Evolutionary conservation across 2,329 filamentous ascomycete species (phyloP).

Genomic region (Myotisia sp.): DNA sequence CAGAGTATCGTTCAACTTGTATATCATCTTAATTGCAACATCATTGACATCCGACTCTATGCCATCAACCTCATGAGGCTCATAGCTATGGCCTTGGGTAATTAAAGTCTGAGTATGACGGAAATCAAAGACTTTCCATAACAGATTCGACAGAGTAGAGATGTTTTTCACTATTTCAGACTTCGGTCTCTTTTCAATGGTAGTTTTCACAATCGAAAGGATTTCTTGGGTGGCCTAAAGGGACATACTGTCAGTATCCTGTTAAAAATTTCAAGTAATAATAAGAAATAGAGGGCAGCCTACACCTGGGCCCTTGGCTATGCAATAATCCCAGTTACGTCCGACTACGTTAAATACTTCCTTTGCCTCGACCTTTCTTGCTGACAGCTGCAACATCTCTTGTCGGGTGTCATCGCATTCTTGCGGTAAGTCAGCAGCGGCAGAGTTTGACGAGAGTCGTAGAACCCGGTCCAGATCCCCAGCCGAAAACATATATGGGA

Average conservation of each 20-base stretch:
- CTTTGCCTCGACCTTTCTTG: constrained; percentile 62
- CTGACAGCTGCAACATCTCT: constrained; percentile 58
- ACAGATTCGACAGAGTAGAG: constrained; percentile 47
- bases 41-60: constrained; percentile 55
- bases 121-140: constrained; percentile 41
- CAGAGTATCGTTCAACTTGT: constrained; percentile 86
- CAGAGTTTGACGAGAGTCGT: constrained; percentile 56
- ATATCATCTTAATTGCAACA: constrained; percentile 73
- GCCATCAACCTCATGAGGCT: constrained; percentile 36
- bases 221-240: constrained; percentile 51
- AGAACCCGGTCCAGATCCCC: constrained; percentile 60
- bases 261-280: too few relatives aligned
- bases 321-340: constrained; percentile 55
- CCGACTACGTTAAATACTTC: constrained; percentile 61
- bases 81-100: constrained; percentile 24
- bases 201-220: constrained; percentile 53
- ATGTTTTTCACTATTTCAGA: constrained; percentile 62
- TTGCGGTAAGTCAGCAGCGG: constrained; percentile 45
- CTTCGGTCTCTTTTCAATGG: constrained; percentile 68
- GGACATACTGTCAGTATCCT: constrained; percentile 12
- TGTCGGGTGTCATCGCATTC: constrained; percentile 51
- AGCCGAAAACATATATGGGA: constrained; percentile 79
- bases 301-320: constrained; percentile 47
- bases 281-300: constrained; percentile 19
- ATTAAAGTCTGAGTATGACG: constrained; percentile 25